Evolutionary conservation across 495 filamentous ascomycete genomes (phyloP).

Genomic region (Xylaria sp.): DNA sequence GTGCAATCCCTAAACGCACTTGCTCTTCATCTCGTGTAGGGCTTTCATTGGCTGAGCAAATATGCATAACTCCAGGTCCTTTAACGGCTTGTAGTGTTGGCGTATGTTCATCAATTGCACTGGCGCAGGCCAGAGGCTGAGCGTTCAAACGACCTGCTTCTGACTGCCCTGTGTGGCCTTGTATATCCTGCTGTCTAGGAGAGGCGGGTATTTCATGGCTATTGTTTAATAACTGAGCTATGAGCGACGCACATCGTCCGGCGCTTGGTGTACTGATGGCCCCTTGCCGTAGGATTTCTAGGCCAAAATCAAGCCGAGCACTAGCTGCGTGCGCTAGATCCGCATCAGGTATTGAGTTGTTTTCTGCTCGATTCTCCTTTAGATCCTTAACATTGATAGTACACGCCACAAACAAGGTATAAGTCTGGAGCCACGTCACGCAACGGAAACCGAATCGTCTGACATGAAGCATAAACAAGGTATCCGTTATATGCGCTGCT

Average conservation of each 20-base stretch:
- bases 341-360: background rate
- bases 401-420: conserved; percentile 13
- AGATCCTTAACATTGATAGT: conserved; percentile 12
- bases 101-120: background rate
- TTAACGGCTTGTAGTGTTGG: background rate
- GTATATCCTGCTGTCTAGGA: background rate
- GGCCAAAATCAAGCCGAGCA: conserved; percentile 14
- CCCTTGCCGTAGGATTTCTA: conserved; percentile 2
- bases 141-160: background rate
- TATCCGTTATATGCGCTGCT: conserved; percentile 11
- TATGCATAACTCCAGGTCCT: no score
- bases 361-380: conserved; percentile 2
- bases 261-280: conserved; percentile 6
- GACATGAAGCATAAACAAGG: conserved; percentile 15
- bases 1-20: background rate
- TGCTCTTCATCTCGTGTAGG: background rate
- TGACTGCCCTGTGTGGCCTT: background rate
- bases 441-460: conserved; percentile 11
- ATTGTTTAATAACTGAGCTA: conserved; percentile 14
- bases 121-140: background rate
- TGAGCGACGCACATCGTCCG: conserved; percentile 7
- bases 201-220: no score
- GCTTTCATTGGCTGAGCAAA: background rate
- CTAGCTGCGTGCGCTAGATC: conserved; percentile 12
- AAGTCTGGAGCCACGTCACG: conserved; percentile 13